phyloP scores from a whole-genome alignment of 2,329 filamentous ascomycete species.

The Trichoderma atrobrunneum region DNA sequence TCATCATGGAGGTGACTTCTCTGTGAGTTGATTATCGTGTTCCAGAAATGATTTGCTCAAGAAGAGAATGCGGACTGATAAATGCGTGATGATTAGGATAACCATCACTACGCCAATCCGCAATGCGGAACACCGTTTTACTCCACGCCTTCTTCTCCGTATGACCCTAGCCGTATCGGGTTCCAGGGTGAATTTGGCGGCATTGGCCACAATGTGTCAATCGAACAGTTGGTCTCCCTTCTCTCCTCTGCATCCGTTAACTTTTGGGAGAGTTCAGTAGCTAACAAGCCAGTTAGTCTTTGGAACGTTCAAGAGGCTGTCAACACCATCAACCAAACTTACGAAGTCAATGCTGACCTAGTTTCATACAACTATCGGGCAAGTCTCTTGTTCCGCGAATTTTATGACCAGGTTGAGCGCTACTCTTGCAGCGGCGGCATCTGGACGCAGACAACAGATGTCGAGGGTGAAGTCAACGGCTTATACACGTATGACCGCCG shows the following conservation, averaged over 20 bases:
- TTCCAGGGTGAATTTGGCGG: conserved; percentile 72
- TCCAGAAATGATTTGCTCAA: neutral
- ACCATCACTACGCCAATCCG: conserved; percentile 69
- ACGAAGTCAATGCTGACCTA: conserved; percentile 60
- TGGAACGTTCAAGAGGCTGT: conserved; percentile 63
- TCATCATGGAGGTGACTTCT: conserved; percentile 65
- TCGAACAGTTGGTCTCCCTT: conserved; percentile 50
- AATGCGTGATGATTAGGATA: conserved; percentile 46
- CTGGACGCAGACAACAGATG: conserved; percentile 73
- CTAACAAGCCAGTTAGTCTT: conserved; percentile 41
- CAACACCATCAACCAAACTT: conserved; percentile 61
- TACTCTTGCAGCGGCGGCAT: conserved; percentile 66
- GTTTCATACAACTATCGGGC: conserved; percentile 66
- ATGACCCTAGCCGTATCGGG: conserved; percentile 58
- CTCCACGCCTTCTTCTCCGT: conserved; percentile 53
- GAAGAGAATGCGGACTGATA: neutral
- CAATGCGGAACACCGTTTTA: conserved; percentile 70
- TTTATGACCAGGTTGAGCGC: conserved; percentile 57
- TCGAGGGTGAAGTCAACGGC: conserved; percentile 72
- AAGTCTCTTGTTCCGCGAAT: conserved; percentile 57
- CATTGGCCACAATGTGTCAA: conserved; percentile 62
- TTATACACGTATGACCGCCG: conserved; percentile 67
- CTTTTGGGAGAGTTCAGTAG: neutral
- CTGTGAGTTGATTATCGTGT: conserved; percentile 27
- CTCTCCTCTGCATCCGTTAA: neutral